Evolutionary conservation across 225 moss, liverwort and hornwort genomes (phyloP), one percentile per base, ranked within the genome.

Genomic region (Pseudisothecium myosuroides): DNA sequence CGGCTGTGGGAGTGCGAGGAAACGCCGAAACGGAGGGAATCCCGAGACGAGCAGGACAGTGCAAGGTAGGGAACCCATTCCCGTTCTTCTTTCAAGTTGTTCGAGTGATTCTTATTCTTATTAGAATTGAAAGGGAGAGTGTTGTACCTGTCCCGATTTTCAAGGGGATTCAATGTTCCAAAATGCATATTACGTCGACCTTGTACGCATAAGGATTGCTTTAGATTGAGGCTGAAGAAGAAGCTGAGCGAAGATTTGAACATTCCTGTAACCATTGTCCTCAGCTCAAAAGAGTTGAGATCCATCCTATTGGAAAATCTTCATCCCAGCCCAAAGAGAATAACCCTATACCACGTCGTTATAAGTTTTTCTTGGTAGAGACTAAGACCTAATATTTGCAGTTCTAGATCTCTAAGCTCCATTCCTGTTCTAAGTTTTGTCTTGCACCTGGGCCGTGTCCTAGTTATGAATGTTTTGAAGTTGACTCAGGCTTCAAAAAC

Each of bases 1-100:
- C 90, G 90, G 36, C 60, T 26, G 21, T 93, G 94, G 94, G 90
- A 91, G 83, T 76, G 81, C 39, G 84, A 92, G 28, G 63, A 82
- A 63, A 45, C 34, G 12, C 41, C 80, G 43, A 29, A 60, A 60
- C 43, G 5, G 17, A 60, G 60, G 8, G 80, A 31, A 39, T 86
- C 55, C n/a, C 84, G 55, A 52, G 90, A 89, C 36, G 77, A 92
- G 71, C 83, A 84, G 39, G 88, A 87, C 68, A 49, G 76, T 37
- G 77, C 85, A 21, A 90, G 82, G 71, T 88, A 69, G 12, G 43
- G 17, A 79, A 55, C 34, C 50, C n/a, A 55, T 79, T 79, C 17
- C 43, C 13, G 65, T 78, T 52, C 6, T 32, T 17, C 15, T 31
- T 86, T 41, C 52, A 26, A 65, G 39, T 23, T 31, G 29, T 37